phyloP scores from a whole-genome alignment of 768 basidiomycete species.

The Trametes cubensis region DNA sequence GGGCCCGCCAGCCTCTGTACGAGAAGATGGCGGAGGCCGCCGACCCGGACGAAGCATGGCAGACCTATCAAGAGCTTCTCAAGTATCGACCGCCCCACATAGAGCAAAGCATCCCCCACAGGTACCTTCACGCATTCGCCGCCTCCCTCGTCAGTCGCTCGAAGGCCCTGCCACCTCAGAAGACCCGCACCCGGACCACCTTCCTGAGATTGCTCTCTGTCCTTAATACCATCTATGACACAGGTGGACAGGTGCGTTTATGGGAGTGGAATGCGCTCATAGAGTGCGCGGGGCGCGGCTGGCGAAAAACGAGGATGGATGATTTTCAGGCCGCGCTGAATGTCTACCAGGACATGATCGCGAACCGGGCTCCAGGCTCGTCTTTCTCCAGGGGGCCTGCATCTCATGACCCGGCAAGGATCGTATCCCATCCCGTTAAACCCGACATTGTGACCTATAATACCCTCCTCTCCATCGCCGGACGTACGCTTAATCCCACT shows the following conservation, averaged over 20 bases:
- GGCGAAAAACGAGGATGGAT: conserved; percentile 55
- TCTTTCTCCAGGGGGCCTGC: conserved; percentile 10
- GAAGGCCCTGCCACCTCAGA: conserved; percentile 32
- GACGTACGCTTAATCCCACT: conserved; percentile 46
- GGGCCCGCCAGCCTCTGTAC: conserved; percentile 1
- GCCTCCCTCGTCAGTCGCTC: conserved; percentile 52
- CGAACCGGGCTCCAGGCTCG: conserved; percentile 46
- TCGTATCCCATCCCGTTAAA: conserved; percentile 24
- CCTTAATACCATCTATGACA: conserved; percentile 54
- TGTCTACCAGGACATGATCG: conserved; percentile 63
- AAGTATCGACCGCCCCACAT: conserved; percentile 9
- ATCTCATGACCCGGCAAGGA: conserved; percentile 1
- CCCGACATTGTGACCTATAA: conserved; percentile 76
- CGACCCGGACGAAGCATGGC: conserved; percentile 19
- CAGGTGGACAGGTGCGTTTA: conserved; percentile 56
- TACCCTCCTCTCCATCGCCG: conserved; percentile 66
- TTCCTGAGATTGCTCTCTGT: conserved; percentile 74
- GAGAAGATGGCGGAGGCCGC: background rate
- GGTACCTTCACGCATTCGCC: conserved; percentile 61
- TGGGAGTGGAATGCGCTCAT: conserved; percentile 82
- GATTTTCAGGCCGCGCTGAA: conserved; percentile 64
- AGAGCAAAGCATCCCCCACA: conserved; percentile 32
- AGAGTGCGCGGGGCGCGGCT: conserved; percentile 65
- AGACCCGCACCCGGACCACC: conserved; percentile 57
- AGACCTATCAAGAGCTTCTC: conserved; percentile 15